A percentile compares a stretch with the other conserved stretches of the same genome.
Conservation (phyloP, 169 alveolate species). For the Eimeria maxima region DNA sequence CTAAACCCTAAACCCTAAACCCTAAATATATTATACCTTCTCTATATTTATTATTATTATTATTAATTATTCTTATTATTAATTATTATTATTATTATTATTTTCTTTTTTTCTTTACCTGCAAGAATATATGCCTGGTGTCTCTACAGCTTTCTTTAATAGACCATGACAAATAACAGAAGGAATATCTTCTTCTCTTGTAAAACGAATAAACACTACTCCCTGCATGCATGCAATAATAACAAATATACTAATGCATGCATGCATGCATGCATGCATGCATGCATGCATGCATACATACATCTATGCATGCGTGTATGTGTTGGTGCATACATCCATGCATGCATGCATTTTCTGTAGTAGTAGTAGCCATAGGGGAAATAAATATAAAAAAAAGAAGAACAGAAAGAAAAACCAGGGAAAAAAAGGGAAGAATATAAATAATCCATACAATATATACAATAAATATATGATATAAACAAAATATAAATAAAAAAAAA, state of each 20-base stretch:
- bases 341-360: too few relatives aligned
- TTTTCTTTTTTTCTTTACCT: neutral
- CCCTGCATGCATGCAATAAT: slow-evolving; percentile 25
- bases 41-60: neutral
- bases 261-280: neutral
- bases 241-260: neutral
- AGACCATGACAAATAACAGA: slow-evolving; percentile 21
- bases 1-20: neutral
- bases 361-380: too few relatives aligned
- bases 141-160: neutral
- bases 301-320: too few relatives aligned
- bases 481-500: too few relatives aligned
- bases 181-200: neutral
- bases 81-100: neutral
- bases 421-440: too few relatives aligned
- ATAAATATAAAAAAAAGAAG: too few relatives aligned
- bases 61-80: neutral
- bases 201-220: slow-evolving; percentile 17
- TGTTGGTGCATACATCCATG: too few relatives aligned
- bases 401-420: too few relatives aligned
- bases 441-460: too few relatives aligned
- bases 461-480: too few relatives aligned
- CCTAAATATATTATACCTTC: neutral
- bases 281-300: neutral
- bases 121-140: slow-evolving; percentile 52